Percentiles rank a stretch among this genome's conserved stretches.
phyloP scores from a whole-genome alignment of 495 filamentous ascomycete genomes.

The Lasiosphaeris hirsuta region DNA sequence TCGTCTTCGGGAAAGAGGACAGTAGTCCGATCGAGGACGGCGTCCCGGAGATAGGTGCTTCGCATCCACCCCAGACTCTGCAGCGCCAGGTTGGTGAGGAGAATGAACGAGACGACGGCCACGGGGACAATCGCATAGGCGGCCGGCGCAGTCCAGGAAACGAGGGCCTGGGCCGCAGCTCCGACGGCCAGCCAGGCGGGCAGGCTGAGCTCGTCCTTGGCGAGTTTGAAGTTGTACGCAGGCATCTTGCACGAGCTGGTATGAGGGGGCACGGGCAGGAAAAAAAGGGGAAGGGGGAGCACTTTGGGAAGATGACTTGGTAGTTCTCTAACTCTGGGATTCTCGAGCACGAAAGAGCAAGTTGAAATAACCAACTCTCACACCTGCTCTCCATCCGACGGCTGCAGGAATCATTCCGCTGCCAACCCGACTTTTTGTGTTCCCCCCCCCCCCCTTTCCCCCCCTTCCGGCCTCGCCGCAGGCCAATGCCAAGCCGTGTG shows the following conservation, averaged over 20 bases:
- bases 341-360: too few species aligned
- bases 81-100: neutral
- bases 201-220: slow-evolving; percentile 25
- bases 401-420: neutral
- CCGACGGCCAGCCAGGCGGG: slow-evolving; percentile 40
- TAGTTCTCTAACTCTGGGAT: too few species aligned
- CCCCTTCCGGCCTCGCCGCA: neutral
- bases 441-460: neutral
- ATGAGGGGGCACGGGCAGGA: neutral
- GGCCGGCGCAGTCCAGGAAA: slow-evolving; percentile 33
- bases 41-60: slow-evolving; percentile 25
- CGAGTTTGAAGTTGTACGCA: slow-evolving; percentile 10
- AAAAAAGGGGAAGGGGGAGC: too few species aligned
- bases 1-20: slow-evolving; percentile 35
- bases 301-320: too few species aligned
- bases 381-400: too few species aligned
- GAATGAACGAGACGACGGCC: slow-evolving; percentile 26
- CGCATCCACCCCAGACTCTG: slow-evolving; percentile 25
- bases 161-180: slow-evolving; percentile 30
- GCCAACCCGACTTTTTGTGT: neutral
- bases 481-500: too few species aligned
- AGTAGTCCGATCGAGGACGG: slow-evolving; percentile 32
- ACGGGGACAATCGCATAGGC: slow-evolving; percentile 30
- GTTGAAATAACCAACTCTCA: too few species aligned
- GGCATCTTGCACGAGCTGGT: neutral